Percentiles rank a stretch among this genome's conserved stretches.
These are phyloP conservation scores for Mentha longifolia DNA, from an alignment of 257 asterid species.

Conservation along the genomic window DNA sequence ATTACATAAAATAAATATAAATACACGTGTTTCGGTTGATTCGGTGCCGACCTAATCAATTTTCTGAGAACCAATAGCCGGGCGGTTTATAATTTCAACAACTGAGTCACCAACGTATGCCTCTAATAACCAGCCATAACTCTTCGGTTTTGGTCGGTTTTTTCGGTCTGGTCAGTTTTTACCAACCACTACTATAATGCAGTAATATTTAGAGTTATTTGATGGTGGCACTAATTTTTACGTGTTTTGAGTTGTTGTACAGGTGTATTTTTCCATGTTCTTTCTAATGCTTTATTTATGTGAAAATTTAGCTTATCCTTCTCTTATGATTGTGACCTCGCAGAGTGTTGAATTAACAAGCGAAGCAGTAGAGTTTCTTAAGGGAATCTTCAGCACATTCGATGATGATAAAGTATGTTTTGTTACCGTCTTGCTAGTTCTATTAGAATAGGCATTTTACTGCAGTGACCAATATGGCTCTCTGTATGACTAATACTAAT, in stretches of 20 bases:
- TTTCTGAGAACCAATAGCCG: too few species aligned
- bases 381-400: slow-evolving; percentile 90
- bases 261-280: slow-evolving; percentile 8
- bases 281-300: not conserved
- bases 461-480: slow-evolving; percentile 5
- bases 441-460: slow-evolving; percentile 13
- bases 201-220: not conserved
- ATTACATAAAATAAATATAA: too few species aligned
- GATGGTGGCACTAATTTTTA: not conserved
- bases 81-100: too few species aligned
- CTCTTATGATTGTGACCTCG: slow-evolving; percentile 43
- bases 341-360: slow-evolving; percentile 97
- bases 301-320: slow-evolving; percentile 15
- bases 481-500: not conserved
- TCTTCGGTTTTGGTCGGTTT: too few species aligned
- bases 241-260: slow-evolving; percentile 9
- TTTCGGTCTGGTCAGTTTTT: too few species aligned
- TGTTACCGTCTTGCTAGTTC: slow-evolving; percentile 24
- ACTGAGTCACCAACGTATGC: too few species aligned
- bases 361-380: slow-evolving; percentile 93
- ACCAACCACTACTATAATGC: too few species aligned
- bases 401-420: slow-evolving; percentile 82
- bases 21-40: too few species aligned
- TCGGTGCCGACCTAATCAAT: too few species aligned
- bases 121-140: too few species aligned